Conservation (phyloP, 768 basidiomycete species). For the Kwoniella europaea region DNA sequence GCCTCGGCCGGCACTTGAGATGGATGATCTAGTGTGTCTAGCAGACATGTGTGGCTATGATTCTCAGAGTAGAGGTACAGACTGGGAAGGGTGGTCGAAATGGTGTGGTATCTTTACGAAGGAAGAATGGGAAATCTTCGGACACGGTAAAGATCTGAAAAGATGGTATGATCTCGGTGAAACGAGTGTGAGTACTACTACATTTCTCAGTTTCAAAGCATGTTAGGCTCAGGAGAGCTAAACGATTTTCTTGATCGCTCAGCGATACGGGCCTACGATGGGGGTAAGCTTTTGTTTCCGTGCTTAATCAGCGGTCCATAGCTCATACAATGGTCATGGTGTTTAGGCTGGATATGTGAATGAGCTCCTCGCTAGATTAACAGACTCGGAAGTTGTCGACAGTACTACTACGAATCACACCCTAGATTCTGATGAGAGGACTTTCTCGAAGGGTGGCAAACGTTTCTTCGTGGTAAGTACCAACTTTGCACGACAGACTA, state of each 20-base stretch:
- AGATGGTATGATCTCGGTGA: constrained; percentile 69
- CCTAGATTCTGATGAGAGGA: constrained; percentile 66
- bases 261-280: constrained; percentile 44
- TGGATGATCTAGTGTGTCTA: constrained; percentile 66
- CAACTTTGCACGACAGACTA: constrained; percentile 35
- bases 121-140: constrained; percentile 70
- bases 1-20: constrained; percentile 58
- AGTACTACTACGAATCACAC: constrained; percentile 77
- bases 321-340: not conserved
- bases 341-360: constrained; percentile 76
- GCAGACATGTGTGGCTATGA: constrained; percentile 82
- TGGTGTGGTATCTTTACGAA: constrained; percentile 75
- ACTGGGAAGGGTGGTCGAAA: constrained; percentile 63
- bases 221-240: too few relatives aligned
- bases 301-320: not conserved
- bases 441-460: constrained; percentile 67
- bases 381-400: constrained; percentile 68
- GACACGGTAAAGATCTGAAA: constrained; percentile 73
- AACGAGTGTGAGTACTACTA: constrained; percentile 42
- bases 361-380: constrained; percentile 83
- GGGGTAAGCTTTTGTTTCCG: constrained; percentile 29
- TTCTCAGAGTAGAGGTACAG: constrained; percentile 61
- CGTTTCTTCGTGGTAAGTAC: constrained; percentile 49
- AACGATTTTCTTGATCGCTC: not conserved
- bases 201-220: not conserved